phyloP scores from a whole-genome alignment of 768 basidiomycete genomes.

The Tricholoma sp. region DNA sequence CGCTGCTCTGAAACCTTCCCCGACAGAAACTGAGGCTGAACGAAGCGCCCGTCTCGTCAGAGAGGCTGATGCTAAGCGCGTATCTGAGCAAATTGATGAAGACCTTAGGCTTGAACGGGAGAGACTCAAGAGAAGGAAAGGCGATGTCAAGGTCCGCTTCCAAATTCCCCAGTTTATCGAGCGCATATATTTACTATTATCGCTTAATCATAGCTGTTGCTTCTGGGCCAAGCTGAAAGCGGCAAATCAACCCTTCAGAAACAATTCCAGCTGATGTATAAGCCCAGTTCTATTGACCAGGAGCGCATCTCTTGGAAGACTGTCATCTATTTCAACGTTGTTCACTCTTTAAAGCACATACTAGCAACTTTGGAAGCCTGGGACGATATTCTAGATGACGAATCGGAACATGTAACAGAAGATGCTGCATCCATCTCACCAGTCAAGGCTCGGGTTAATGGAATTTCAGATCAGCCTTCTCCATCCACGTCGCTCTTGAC shows the following conservation, averaged over 20 bases:
- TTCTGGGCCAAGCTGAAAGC: slow-evolving; percentile 75
- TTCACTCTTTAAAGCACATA: slow-evolving; percentile 66
- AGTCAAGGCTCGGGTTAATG: slow-evolving; percentile 22
- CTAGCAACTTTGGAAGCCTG: slow-evolving; percentile 56
- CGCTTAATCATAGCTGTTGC: slow-evolving; percentile 44
- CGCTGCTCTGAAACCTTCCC: slow-evolving; percentile 58
- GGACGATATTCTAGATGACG: slow-evolving; percentile 57
- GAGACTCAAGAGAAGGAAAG: slow-evolving; percentile 54
- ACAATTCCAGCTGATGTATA: slow-evolving; percentile 80
- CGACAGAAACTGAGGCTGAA: slow-evolving; percentile 60
- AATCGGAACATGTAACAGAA: slow-evolving; percentile 24
- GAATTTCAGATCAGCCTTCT: slow-evolving; percentile 34
- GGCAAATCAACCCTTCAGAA: slow-evolving; percentile 76
- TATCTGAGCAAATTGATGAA: slow-evolving; percentile 81
- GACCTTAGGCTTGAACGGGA: slow-evolving; percentile 68
- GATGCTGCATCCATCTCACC: slow-evolving; percentile 24
- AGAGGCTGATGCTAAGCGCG: slow-evolving; percentile 70
- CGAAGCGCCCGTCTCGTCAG: slow-evolving; percentile 52
- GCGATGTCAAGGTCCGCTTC: slow-evolving; percentile 63
- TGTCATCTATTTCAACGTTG: slow-evolving; percentile 73
- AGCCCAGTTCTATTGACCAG: slow-evolving; percentile 60
- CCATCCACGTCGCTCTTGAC: slow-evolving; percentile 35
- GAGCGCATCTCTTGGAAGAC: slow-evolving; percentile 71
- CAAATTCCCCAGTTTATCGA: slow-evolving; percentile 1
- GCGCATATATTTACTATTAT: slow-evolving; percentile 33